Evolutionary conservation across 2,329 filamentous ascomycete species (phyloP).

Genomic region (Curvularia verruculosa): DNA sequence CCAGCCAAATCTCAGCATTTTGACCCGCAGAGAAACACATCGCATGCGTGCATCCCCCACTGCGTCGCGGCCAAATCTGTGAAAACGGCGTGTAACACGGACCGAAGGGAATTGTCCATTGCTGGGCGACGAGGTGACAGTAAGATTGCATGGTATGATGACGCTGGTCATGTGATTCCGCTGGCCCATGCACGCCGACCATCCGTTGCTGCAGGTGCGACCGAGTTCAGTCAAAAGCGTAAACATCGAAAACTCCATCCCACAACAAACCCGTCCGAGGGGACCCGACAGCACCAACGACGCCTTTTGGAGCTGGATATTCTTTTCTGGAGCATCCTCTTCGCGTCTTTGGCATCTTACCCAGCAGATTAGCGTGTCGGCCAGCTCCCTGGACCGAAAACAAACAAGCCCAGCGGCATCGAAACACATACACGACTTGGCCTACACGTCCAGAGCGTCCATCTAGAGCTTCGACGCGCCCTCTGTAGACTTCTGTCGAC

Average conservation of each 20-base stretch:
- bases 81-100: background rate
- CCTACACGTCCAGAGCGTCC: slow-evolving; percentile 4
- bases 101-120: slow-evolving; percentile 1
- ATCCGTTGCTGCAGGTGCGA: slow-evolving; percentile 29
- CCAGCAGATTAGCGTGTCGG: slow-evolving; percentile 16
- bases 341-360: slow-evolving; percentile 15
- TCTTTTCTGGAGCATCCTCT: slow-evolving; percentile 21
- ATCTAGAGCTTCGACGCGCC: slow-evolving; percentile 5
- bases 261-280: slow-evolving; percentile 36
- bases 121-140: slow-evolving; percentile 10
- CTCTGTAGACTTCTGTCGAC: background rate
- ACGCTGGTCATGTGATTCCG: slow-evolving; percentile 18
- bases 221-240: slow-evolving; percentile 26
- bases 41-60: slow-evolving; percentile 5
- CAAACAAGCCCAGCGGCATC: slow-evolving; percentile 23
- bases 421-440: slow-evolving; percentile 4
- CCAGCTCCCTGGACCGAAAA: slow-evolving; percentile 18
- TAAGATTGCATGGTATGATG: slow-evolving; percentile 13
- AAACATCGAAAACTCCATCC: slow-evolving; percentile 27
- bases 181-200: slow-evolving; percentile 18
- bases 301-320: slow-evolving; percentile 28
- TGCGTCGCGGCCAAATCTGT: slow-evolving; percentile 6
- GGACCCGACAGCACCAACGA: slow-evolving; percentile 25
- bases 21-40: slow-evolving; percentile 7
- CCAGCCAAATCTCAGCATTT: slow-evolving; percentile 25